Base-by-base conservation (phyloP, 2,329 filamentous ascomycete species). In the Incumbomyces lentus region DNA sequence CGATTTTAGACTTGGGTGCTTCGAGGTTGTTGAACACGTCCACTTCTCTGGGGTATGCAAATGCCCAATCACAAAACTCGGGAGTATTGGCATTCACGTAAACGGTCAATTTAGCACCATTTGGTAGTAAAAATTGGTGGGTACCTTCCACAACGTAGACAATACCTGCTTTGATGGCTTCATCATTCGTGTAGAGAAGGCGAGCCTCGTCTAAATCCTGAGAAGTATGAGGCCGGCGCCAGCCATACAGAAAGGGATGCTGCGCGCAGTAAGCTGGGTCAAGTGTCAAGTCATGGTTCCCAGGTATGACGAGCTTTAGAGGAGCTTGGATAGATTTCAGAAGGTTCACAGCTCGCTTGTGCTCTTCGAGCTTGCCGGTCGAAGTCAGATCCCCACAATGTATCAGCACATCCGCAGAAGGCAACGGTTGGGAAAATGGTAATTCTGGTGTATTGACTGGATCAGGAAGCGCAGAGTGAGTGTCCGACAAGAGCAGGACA, bases 291-390 rank as follows among this genome's bases (percentile, higher is more conserved):
- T 81, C 78, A 60, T 82, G 78, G 55, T 81, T 81, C 0, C 78
- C 78, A 0, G 78, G 72, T 49, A 82, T 80, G 16, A 81, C 71
- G 18, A 82, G 64, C 55, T 81, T 82, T 4, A 81, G 59, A 7
- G 71, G 68, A 1, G 76, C 76, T 12, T 73, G 62, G 31, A 75
- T 68, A 1, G 55, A 54, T 11, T 62, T 59, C 6, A 81, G 64
- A 61, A 75, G 67, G 4, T 65, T 55, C 12, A 78, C 55, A 2
- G 70, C 68, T 10, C 55, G 49, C 26, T 67, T 55, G 54, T 77
- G 75, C 55, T 79, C 73, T 12, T 58, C 35, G 10, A 67, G 47
- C 10, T 62, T 61, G 4, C 76, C 75, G 31, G 68, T 61, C 58
- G 68, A 70, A 8, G 76, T 80, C 33, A 81, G 61, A 59, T 81